These are phyloP conservation scores for Panicum hallii DNA, from an alignment of 202 grass and related monocot species.

Conservation along the genomic window DNA sequence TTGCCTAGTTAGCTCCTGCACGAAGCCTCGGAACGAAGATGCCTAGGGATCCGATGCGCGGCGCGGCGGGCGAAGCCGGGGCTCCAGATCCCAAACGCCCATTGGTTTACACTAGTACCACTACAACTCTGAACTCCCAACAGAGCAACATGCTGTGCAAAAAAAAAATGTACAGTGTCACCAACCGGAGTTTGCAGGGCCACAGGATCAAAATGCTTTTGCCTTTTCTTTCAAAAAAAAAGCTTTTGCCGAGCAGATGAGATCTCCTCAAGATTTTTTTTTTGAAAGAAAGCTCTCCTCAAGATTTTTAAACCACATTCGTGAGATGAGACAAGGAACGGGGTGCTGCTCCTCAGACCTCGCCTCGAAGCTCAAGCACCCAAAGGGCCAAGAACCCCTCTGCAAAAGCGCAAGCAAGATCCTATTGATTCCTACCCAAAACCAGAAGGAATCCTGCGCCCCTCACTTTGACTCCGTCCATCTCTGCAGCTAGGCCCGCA, in stretches of 20 bases:
- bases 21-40: too few relatives aligned
- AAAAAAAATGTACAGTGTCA: neutral
- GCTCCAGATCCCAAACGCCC: neutral
- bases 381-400: neutral
- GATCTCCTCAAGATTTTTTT: neutral
- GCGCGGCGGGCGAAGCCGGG: neutral
- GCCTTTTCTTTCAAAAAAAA: too few relatives aligned
- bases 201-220: neutral
- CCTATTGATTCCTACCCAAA: too few relatives aligned
- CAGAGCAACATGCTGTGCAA: neutral
- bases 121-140: neutral
- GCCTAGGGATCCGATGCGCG: constrained; percentile 7
- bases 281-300: too few relatives aligned
- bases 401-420: neutral
- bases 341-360: neutral
- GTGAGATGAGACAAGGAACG: neutral
- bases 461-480: neutral
- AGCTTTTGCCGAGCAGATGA: neutral
- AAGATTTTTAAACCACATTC: too few relatives aligned
- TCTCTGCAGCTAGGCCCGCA: neutral
- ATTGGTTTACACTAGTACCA: neutral
- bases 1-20: neutral
- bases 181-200: neutral
- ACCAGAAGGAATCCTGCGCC: neutral
- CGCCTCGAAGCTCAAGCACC: neutral